phyloP scores from a whole-genome alignment of 257 asterid genomes.

The Fraxinus pennsylvanica region DNA sequence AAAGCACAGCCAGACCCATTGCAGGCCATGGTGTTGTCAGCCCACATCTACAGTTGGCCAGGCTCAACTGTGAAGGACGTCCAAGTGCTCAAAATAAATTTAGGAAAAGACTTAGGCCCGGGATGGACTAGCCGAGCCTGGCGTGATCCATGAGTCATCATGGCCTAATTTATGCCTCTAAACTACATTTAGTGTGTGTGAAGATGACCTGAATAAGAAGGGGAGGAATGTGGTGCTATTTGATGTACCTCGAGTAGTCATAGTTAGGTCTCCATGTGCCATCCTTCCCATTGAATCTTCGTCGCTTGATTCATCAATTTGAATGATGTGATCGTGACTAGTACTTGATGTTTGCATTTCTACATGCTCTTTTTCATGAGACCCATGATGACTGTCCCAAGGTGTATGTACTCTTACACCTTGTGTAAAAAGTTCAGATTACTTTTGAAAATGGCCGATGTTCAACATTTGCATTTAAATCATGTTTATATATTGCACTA shows the following conservation, averaged over 20 bases:
- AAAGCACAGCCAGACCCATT: not conserved
- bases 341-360: conserved; percentile 16
- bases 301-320: conserved; percentile 28
- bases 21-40: too few relatives aligned
- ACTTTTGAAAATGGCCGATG: not conserved
- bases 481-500: not conserved
- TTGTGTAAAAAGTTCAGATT: conserved; percentile 5
- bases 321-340: not conserved
- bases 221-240: not conserved
- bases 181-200: not conserved
- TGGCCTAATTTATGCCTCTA: not conserved
- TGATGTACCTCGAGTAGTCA: conserved; percentile 10
- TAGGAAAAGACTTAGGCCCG: too few relatives aligned
- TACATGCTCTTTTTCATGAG: not conserved
- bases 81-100: too few relatives aligned
- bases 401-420: conserved; percentile 36
- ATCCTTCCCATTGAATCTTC: conserved; percentile 19
- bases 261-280: not conserved
- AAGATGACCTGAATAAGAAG: not conserved
- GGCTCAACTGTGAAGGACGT: too few relatives aligned
- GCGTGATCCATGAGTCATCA: not conserved
- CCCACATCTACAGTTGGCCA: too few relatives aligned
- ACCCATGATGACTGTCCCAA: conserved; percentile 19
- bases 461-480: not conserved
- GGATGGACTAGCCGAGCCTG: not conserved